These are phyloP conservation scores for Digitaria exilis DNA, from an alignment of 202 grass and related monocot species.

Conservation along the genomic window DNA sequence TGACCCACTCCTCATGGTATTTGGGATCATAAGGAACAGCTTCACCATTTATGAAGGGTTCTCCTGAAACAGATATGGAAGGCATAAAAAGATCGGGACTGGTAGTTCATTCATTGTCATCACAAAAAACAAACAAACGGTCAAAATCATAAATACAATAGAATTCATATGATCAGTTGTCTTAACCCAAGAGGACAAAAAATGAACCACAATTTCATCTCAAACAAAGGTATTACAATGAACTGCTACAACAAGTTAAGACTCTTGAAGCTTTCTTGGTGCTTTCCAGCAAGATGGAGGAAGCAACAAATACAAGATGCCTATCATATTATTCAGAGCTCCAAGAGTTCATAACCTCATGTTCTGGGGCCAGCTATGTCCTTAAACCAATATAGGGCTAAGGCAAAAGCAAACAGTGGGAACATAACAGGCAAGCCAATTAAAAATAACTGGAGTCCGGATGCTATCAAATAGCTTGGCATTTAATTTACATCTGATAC, in stretches of 20 bases:
- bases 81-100: neutral
- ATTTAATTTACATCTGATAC: neutral
- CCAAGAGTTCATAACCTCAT: neutral
- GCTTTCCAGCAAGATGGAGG: neutral
- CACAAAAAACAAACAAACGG: neutral
- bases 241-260: neutral
- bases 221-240: too few species aligned
- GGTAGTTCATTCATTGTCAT: neutral
- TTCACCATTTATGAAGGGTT: slow-evolving; percentile 79
- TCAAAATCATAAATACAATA: neutral
- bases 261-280: neutral
- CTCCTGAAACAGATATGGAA: slow-evolving; percentile 46
- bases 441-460: too few species aligned
- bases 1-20: slow-evolving; percentile 84
- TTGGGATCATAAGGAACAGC: slow-evolving; percentile 78
- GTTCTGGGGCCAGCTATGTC: neutral
- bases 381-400: neutral
- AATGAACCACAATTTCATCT: too few species aligned
- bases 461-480: neutral
- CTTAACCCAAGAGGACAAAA: too few species aligned
- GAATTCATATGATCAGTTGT: too few species aligned
- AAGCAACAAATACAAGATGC: neutral
- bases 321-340: neutral
- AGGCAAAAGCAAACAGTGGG: neutral
- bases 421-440: neutral